These are phyloP conservation scores for Paraconiothyrium brasiliense DNA, from an alignment of 2,329 filamentous ascomycete species.

Conservation along the genomic window DNA sequence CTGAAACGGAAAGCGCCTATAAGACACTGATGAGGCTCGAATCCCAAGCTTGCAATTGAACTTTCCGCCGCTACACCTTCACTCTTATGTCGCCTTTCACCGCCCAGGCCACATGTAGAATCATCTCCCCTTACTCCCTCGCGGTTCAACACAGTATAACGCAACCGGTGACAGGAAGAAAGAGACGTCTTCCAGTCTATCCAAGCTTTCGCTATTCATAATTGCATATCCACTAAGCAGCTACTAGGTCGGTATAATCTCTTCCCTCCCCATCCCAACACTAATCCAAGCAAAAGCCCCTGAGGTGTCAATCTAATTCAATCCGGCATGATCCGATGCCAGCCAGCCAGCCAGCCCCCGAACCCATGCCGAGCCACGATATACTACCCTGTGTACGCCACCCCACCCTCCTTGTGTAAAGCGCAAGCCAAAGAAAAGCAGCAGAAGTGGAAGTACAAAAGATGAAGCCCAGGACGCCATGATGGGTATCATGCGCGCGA, in stretches of 20 bases:
- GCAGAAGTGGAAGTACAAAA: not conserved
- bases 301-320: constrained; percentile 12
- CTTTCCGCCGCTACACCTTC: too few relatives aligned
- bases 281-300: not conserved
- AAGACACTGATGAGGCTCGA: too few relatives aligned
- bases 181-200: not conserved
- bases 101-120: too few relatives aligned
- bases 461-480: constrained; percentile 11
- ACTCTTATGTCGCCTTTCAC: too few relatives aligned
- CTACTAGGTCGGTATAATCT: not conserved
- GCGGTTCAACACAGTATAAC: too few relatives aligned
- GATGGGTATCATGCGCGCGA: constrained; percentile 20
- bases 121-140: not conserved
- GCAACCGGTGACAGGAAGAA: not conserved
- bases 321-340: not conserved
- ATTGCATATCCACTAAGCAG: not conserved
- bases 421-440: not conserved
- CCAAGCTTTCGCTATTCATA: constrained; percentile 4
- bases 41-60: too few relatives aligned
- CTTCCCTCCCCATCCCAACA: not conserved
- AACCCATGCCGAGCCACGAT: not conserved
- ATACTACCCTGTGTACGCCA: not conserved
- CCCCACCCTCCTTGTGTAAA: not conserved
- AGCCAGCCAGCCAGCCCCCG: not conserved
- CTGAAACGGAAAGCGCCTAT: too few relatives aligned